These are phyloP conservation scores for Chloroidium sp. DNA, from an alignment of 163 green algal species.

Conservation along the genomic window DNA sequence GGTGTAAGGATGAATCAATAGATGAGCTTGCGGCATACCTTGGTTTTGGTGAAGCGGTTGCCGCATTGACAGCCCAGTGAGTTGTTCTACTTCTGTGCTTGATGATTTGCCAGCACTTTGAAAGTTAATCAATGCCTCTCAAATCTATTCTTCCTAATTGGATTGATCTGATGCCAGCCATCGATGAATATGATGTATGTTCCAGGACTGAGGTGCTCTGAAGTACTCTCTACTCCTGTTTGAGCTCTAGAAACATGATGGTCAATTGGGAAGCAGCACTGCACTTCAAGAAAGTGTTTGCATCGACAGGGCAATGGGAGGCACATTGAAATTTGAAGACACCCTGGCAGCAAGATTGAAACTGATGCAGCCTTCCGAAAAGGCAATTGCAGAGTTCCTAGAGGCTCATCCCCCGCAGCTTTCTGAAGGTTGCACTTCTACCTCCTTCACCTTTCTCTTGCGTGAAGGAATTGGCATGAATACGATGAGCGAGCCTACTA, in stretches of 20 bases:
- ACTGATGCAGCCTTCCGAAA: constrained; percentile 67
- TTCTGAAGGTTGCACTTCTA: constrained; percentile 4
- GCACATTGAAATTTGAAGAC: constrained; percentile 84
- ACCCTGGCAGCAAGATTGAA: constrained; percentile 71
- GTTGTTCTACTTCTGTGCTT: too few species aligned
- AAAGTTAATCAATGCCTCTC: too few species aligned
- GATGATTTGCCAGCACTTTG: too few species aligned
- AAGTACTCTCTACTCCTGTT: too few species aligned
- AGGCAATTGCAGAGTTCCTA: constrained; percentile 71
- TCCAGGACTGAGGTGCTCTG: too few species aligned
- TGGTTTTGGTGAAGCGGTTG: constrained; percentile 75
- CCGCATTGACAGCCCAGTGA: constrained; percentile 61
- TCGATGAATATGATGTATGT: too few species aligned
- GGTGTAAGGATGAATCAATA: constrained; percentile 95
- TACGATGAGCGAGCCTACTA: too few species aligned
- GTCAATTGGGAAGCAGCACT: not conserved
- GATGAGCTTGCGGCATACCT: constrained; percentile 92
- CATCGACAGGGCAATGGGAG: constrained; percentile 83
- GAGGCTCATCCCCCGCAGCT: constrained; percentile 59
- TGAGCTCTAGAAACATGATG: too few species aligned
- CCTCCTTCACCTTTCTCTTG: too few species aligned
- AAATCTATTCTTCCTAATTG: too few species aligned
- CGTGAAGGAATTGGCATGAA: too few species aligned
- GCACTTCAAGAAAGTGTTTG: not conserved
- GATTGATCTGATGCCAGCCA: too few species aligned